phyloP scores from a whole-genome alignment of 768 basidiomycete genomes.

The Boletus vermiculosoides region DNA sequence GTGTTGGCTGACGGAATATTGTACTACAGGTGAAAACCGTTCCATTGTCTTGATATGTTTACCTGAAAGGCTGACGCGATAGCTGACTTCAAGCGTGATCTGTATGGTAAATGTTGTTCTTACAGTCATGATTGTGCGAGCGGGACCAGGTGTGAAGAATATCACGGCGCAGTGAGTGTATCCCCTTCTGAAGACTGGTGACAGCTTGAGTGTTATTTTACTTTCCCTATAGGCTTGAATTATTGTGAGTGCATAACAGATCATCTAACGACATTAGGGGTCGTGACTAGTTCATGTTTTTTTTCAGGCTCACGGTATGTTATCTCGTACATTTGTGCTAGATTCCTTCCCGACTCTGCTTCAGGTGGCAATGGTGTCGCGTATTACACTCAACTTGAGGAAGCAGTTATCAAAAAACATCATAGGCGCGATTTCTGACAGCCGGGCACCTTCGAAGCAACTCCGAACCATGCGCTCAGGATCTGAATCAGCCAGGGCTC shows the following conservation, averaged over 20 bases:
- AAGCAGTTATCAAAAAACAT: slow-evolving; percentile 27
- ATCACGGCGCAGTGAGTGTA: slow-evolving; percentile 34
- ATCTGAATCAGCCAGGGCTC: background rate
- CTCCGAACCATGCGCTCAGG: background rate
- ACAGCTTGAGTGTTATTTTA: background rate
- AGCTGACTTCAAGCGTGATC: slow-evolving; percentile 31
- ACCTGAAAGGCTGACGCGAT: background rate
- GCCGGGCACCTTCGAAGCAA: background rate
- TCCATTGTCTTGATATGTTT: background rate
- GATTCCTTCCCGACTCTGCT: slow-evolving; percentile 1
- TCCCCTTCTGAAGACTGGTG: background rate
- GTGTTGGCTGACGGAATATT: slow-evolving; percentile 35
- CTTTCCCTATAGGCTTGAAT: slow-evolving; percentile 28
- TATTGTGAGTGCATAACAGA: slow-evolving; percentile 37
- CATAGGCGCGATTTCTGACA: background rate
- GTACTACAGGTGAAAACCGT: slow-evolving; percentile 33
- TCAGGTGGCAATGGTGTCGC: slow-evolving; percentile 65
- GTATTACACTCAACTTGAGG: slow-evolving; percentile 61
- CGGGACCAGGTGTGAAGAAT: slow-evolving; percentile 33
- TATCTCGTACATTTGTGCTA: background rate
- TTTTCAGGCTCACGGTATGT: slow-evolving; percentile 17
- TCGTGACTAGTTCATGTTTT: slow-evolving; percentile 35
- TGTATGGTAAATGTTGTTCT: slow-evolving; percentile 39
- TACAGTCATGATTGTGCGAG: slow-evolving; percentile 38
- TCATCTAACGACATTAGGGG: slow-evolving; percentile 17